phyloP scores from a whole-genome alignment of 1,139 yeast species.

The Meyerozyma guilliermondii region DNA sequence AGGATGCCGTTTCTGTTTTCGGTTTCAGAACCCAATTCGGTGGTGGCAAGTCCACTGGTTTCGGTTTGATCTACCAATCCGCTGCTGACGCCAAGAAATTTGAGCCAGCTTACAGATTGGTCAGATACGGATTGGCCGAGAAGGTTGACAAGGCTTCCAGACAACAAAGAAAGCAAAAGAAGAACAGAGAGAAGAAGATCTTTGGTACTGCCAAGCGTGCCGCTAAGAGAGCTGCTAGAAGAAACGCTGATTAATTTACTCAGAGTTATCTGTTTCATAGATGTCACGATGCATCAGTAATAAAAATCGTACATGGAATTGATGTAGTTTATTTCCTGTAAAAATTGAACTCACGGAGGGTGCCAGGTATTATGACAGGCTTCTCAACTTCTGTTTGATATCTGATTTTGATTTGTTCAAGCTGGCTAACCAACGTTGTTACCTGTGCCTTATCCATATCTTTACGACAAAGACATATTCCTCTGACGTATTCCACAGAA shows the following conservation, averaged over 20 bases:
- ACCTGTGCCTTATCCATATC: constrained; percentile 36
- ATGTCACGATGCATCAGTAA: constrained; percentile 3
- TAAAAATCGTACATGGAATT: constrained; percentile 1
- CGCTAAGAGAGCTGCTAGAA: constrained; percentile 85
- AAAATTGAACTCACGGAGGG: constrained; percentile 29
- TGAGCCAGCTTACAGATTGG: constrained; percentile 99
- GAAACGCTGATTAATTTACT: constrained; percentile 48
- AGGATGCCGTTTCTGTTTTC: constrained; percentile 97
- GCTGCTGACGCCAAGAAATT: constrained; percentile 97
- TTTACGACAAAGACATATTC: constrained; percentile 40
- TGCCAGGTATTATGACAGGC: constrained; percentile 27
- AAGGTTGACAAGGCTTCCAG: constrained; percentile 97
- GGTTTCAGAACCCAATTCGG: constrained; percentile 99
- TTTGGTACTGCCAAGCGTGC: constrained; percentile 96
- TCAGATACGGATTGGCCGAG: constrained; percentile 96
- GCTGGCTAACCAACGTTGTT: constrained; percentile 23
- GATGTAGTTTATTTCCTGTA: background rate
- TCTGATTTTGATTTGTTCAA: constrained; percentile 26
- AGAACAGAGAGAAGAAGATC: constrained; percentile 99
- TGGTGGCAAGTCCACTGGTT: constrained; percentile 99
- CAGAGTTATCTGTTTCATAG: background rate
- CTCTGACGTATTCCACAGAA: constrained; percentile 62
- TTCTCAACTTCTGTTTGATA: constrained; percentile 33
- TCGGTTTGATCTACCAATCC: constrained; percentile 98
- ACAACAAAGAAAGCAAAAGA: constrained; percentile 99